Evolutionary conservation across 345 rosid genomes (phyloP).

Genomic region (Balakata baccata): DNA sequence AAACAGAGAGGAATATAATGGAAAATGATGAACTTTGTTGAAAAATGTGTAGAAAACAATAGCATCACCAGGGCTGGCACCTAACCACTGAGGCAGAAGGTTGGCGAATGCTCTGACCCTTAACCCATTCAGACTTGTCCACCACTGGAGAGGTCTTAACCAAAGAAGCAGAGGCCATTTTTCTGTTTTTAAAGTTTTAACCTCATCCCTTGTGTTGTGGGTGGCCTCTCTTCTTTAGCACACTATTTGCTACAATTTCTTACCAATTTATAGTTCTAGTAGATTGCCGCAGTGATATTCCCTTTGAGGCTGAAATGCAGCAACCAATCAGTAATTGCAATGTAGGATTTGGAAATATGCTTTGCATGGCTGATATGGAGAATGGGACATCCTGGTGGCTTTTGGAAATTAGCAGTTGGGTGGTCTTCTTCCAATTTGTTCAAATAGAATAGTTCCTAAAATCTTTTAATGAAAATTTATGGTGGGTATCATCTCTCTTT

Average conservation of each 20-base stretch:
- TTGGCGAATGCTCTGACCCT: constrained; percentile 63
- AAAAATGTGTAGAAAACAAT: too few species aligned
- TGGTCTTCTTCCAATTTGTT: constrained; percentile 7
- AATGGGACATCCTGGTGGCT: not conserved
- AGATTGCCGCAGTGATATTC: constrained; percentile 19
- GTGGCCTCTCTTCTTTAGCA: constrained; percentile 6
- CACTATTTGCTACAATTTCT: not conserved
- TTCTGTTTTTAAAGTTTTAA: not conserved
- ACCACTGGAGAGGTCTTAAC: constrained; percentile 71
- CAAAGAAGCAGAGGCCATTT: constrained; percentile 81
- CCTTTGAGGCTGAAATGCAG: constrained; percentile 31
- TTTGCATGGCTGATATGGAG: constrained; percentile 8
- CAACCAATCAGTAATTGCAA: constrained; percentile 23
- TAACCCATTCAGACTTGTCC: constrained; percentile 76
- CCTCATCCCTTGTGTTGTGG: constrained; percentile 2
- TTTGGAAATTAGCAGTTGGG: not conserved
- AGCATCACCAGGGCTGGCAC: constrained; percentile 17
- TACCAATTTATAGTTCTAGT: constrained; percentile 16
- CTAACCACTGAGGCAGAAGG: constrained; percentile 44
- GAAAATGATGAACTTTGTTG: too few species aligned
- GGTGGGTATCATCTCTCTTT: not conserved
- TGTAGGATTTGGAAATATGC: constrained; percentile 6
- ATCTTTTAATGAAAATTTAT: not conserved
- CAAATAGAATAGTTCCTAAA: not conserved
- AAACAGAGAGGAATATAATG: too few species aligned